Percentiles rank a stretch among this genome's conserved stretches.
phyloP scores from a whole-genome alignment of 1,284 basidiomycete genomes.

The Rhizoctonia solani region DNA sequence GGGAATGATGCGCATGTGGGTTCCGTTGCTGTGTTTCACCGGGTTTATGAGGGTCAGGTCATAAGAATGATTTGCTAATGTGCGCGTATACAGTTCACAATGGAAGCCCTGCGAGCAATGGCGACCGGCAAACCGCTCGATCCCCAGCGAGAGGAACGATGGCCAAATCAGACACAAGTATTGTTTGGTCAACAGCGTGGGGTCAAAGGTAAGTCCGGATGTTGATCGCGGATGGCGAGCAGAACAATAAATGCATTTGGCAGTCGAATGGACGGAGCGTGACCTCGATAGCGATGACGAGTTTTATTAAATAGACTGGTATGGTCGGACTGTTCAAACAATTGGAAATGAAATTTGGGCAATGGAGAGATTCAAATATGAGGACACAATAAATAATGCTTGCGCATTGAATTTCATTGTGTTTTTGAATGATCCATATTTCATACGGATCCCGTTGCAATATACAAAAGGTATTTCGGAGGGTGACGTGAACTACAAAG shows the following conservation, averaged over 20 bases:
- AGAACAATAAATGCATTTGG: neutral
- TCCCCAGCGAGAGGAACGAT: constrained; percentile 69
- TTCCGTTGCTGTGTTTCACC: constrained; percentile 1
- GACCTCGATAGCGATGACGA: constrained; percentile 28
- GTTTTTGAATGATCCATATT: too few relatives aligned
- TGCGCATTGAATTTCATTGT: too few relatives aligned
- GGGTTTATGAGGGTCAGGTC: too few relatives aligned
- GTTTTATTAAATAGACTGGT: neutral
- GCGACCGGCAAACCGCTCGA: constrained; percentile 70
- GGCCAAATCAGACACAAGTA: constrained; percentile 60
- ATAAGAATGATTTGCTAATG: too few relatives aligned
- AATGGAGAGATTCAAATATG: too few relatives aligned
- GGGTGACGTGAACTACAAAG: too few relatives aligned
- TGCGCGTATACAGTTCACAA: constrained; percentile 58
- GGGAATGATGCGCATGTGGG: constrained; percentile 82
- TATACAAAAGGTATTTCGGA: too few relatives aligned
- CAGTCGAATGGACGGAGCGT: constrained; percentile 23
- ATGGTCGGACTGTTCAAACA: neutral
- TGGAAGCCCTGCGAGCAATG: constrained; percentile 66
- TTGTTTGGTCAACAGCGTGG: constrained; percentile 23
- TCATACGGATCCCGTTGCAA: too few relatives aligned
- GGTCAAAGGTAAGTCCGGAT: constrained; percentile 4
- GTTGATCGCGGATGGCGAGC: neutral
- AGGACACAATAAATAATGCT: too few relatives aligned
- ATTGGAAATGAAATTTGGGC: neutral